Base-by-base conservation (phyloP, 768 basidiomycete genomes). In the Boletus huronensis region DNA sequence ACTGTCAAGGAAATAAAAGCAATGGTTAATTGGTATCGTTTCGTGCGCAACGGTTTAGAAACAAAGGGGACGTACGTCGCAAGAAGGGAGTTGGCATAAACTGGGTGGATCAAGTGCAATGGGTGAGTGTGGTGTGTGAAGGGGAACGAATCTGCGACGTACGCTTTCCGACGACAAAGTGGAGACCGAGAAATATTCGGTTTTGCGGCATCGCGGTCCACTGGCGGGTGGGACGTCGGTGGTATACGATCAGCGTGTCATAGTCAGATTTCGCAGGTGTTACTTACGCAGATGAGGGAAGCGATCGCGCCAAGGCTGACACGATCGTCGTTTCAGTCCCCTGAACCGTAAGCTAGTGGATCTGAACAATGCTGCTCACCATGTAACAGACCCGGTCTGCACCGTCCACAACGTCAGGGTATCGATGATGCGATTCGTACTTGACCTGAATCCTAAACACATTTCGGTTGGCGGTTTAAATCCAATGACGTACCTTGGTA, bases 401-500 rank as follows among this genome's bases (percentile, higher is more conserved):
- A 66, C 35, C 1, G 61, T 63, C 58, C 62, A 66, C 16, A 66
- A 23, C 3, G 56, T 60, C 31, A 66, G 53, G 28, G 41, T 40
- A 41, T 65, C 65, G 16, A 66, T 49, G 23, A 65, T 62, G 21
- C 52, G 64, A 35, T 57, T 57, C 14, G 65, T 65, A 21, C 60
- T 68, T 29, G 40, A 50, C 14, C 19, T 35, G 11, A 41, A 11
- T 31, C 17, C 35, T 44, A 3, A 52, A 25, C 7, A 28, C 13
- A 11, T 23, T 36, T 21, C 1, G n/a, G 11, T 2, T 8, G 14
- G 3, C 0, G 0, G 10, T 49, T 7, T 25, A 7, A 10, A 32
- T 11, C 8, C 4, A 34, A 16, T 5, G 60, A 51, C 63, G 21
- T 45, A 77, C 77, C 68, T 70, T 41, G 74, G 63, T 45, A 73